These are phyloP conservation scores for Chaetothyriales sp. DNA, from an alignment of 2,329 filamentous ascomycete genomes.

Conservation along the genomic window DNA sequence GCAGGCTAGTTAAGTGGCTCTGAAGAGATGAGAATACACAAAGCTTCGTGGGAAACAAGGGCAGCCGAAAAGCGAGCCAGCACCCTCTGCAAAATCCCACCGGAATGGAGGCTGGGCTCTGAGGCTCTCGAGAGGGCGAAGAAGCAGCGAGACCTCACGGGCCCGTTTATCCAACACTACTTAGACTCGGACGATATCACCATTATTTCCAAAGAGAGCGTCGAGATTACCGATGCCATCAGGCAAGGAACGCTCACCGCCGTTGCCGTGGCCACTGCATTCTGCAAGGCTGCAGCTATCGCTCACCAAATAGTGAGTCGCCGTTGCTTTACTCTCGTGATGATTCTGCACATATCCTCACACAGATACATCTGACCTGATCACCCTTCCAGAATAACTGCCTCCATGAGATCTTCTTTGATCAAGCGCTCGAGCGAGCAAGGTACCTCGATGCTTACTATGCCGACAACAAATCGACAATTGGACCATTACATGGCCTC, in stretches of 20 bases:
- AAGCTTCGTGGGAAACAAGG: not conserved
- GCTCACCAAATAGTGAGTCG: slow-evolving; percentile 16
- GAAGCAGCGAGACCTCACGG: not conserved
- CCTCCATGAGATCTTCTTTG: slow-evolving; percentile 35
- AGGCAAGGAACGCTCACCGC: slow-evolving; percentile 6
- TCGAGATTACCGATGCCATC: slow-evolving; percentile 32
- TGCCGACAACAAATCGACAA: slow-evolving; percentile 14
- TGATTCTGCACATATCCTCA: too few species aligned
- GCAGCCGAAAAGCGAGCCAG: not conserved
- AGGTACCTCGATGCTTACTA: slow-evolving; percentile 48
- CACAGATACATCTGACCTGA: too few species aligned
- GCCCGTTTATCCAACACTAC: not conserved
- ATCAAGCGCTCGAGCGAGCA: slow-evolving; percentile 32
- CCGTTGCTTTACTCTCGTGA: too few species aligned
- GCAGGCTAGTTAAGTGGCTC: too few species aligned
- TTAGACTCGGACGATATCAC: slow-evolving; percentile 22
- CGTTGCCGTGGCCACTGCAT: slow-evolving; percentile 11
- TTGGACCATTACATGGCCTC: slow-evolving; percentile 49
- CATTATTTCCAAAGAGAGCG: slow-evolving; percentile 30
- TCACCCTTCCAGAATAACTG: slow-evolving; percentile 14
- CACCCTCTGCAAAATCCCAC: slow-evolving; percentile 8
- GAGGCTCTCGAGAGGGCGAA: too few species aligned
- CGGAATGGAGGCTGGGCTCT: slow-evolving; percentile 19
- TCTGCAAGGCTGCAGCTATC: slow-evolving; percentile 16
- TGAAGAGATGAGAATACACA: too few species aligned